These are phyloP conservation scores for Fusarium subglutinans DNA, from an alignment of 2,329 filamentous ascomycete species.

Conservation along the genomic window DNA sequence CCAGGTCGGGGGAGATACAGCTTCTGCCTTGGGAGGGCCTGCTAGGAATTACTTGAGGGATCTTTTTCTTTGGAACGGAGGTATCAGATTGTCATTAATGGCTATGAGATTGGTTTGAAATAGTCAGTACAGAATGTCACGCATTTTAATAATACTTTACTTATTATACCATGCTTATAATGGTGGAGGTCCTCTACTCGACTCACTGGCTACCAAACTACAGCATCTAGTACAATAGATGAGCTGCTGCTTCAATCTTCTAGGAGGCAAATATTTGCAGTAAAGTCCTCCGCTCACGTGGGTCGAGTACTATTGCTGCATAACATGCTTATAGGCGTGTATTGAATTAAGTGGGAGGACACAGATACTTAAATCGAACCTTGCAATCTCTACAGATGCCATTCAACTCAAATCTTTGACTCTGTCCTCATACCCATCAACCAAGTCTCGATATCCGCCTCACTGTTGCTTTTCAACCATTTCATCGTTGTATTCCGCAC, in stretches of 20 bases:
- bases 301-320: not conserved
- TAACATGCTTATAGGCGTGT: not conserved
- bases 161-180: too few relatives aligned
- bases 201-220: not conserved
- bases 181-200: not conserved
- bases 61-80: not conserved
- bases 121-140: not conserved
- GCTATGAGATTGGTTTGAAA: not conserved
- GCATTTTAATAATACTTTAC: too few relatives aligned
- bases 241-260: not conserved
- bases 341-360: fast-evolving
- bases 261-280: not conserved
- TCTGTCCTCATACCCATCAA: not conserved
- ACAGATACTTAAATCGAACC: not conserved
- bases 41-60: not conserved
- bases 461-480: not conserved
- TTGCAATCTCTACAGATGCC: too few relatives aligned
- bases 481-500: not conserved
- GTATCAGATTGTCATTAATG: not conserved
- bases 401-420: not conserved
- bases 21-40: not conserved
- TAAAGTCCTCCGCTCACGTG: not conserved
- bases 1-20: not conserved
- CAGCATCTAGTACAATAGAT: too few relatives aligned
- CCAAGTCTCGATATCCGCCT: not conserved